Base-by-base conservation (phyloP, 371 early-diverging fungal species). In the Chytridium lagenaria region DNA sequence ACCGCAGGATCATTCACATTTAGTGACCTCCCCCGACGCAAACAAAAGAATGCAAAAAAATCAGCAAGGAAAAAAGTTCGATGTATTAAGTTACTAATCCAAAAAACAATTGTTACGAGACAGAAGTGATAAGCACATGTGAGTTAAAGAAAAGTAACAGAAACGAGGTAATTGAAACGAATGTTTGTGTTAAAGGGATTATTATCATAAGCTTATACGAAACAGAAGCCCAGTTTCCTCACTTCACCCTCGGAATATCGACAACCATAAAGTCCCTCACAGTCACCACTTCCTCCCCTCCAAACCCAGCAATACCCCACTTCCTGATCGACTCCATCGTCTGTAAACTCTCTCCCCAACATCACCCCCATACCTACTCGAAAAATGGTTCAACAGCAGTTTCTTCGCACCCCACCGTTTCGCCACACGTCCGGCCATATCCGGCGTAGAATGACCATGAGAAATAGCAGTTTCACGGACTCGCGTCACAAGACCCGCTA, bases 371-470 rank as follows among this genome's bases (percentile, higher is more conserved):
- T 90, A 90, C 1, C 90, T 66, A 22, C 81, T 80, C 55, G 86
- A 86, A 64, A 90, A 90, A 79, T 90, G 90, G 0, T 87, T 90
- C 72, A 90, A 36, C 0, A 88, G 78, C 28, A 90, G 50, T 34
- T 71, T 75, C 52, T 79, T 70, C 3, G 87, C 88, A 1, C 74
- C 67, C 1, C 89, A 77, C 12, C 68, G 64, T 30, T 80, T 77
- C 15, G 87, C 89, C 67, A 87, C 78, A 0, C 49, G 50, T 0
- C 81, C 90, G 5, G 90, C 90, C 86, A 90, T 88, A 68, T 88
- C 84, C 12, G 90, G 90, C 1, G 88, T 90, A 0, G 89, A 89
- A 69, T 90, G 90, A 0, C 90, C 90, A 70, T 88, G 87, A 0
- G 72, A 70, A 10, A 72, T 67, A 16, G 88, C 80, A 3, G 80